Evolutionary conservation across 371 early-diverging fungal genomes (phyloP), one percentile per base, ranked within the genome.

Genomic region (Chytridium lagenaria): DNA sequence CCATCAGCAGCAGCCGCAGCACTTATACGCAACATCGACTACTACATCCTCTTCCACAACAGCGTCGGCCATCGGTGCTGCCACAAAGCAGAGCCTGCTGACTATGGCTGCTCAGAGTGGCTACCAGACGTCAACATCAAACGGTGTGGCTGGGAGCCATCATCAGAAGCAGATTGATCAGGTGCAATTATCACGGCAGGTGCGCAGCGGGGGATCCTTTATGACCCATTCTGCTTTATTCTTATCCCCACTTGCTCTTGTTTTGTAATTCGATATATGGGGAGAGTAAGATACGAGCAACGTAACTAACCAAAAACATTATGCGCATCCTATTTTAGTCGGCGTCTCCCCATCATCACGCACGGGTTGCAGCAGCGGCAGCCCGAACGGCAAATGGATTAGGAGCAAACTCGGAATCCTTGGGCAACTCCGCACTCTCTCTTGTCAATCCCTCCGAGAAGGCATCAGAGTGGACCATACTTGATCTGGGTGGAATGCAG

Each of bases 401-500:
- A 67, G 77, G 61, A 66, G n/a, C n/a, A n/a, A 38, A 44, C 16
- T 28, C 64, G 31, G 71, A 37, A 55, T 26, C 52, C 61, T 64
- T 67, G 44, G n/a, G 73, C 7, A 69, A 73, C 28, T 72, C 80
- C 26, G 37, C 22, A 2, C n/a, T 39, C 12, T 52, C 72, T 10
- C 59, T 63, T 67, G 50, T 67, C 67, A 50, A 51, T 55, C 38
- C 51, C 66, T 50, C 76, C 31, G 77, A 74, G 38, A 71, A 70
- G 44, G 51, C 80, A 16, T 78, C 86, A 39, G 72, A 79, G 38
- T 97, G 96, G 96, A 90, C 92, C 1, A 87, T 87, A 0, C 77
- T 97, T 33, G 97, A 97, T 82, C 82, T 97, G 75, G 95, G 96
- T 33, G 97, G 97, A 34, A 95, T 98, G 95, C 90, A 89, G 2